These are phyloP conservation scores for Exophiala phaeomuriformis DNA, from an alignment of 2,329 filamentous ascomycete species.

Conservation along the genomic window DNA sequence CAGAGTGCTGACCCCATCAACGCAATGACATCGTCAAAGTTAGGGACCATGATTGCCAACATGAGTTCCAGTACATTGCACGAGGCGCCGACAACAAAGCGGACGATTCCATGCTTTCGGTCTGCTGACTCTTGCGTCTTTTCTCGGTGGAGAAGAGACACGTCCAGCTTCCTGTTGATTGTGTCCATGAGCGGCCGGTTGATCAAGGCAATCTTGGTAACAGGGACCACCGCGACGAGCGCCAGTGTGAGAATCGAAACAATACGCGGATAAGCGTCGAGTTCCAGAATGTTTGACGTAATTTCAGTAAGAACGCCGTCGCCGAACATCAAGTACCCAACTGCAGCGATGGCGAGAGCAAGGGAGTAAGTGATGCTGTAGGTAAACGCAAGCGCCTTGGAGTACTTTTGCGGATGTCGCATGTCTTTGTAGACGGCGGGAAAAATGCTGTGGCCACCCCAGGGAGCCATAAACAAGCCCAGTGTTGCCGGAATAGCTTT, in stretches of 20 bases:
- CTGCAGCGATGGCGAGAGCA: constrained; percentile 71
- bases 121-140: background rate
- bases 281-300: constrained; percentile 76
- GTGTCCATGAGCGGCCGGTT: constrained; percentile 76
- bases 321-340: constrained; percentile 89
- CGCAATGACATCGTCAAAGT: background rate
- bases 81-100: background rate
- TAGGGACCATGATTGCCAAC: background rate
- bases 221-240: constrained; percentile 82
- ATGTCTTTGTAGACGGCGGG: constrained; percentile 76
- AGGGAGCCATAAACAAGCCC: constrained; percentile 77
- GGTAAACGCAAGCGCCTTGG: constrained; percentile 64
- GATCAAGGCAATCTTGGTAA: constrained; percentile 87
- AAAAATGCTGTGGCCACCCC: constrained; percentile 67
- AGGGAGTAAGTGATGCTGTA: constrained; percentile 81
- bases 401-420: constrained; percentile 74
- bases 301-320: constrained; percentile 76
- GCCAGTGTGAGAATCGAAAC: constrained; percentile 70
- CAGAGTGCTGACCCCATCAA: background rate
- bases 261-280: constrained; percentile 61
- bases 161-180: constrained; percentile 61
- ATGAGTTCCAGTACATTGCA: background rate
- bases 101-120: background rate
- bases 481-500: constrained; percentile 77
- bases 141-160: background rate